These are phyloP conservation scores for Ephemerocybe angulata DNA, from an alignment of 768 basidiomycete genomes.

Conservation along the genomic window DNA sequence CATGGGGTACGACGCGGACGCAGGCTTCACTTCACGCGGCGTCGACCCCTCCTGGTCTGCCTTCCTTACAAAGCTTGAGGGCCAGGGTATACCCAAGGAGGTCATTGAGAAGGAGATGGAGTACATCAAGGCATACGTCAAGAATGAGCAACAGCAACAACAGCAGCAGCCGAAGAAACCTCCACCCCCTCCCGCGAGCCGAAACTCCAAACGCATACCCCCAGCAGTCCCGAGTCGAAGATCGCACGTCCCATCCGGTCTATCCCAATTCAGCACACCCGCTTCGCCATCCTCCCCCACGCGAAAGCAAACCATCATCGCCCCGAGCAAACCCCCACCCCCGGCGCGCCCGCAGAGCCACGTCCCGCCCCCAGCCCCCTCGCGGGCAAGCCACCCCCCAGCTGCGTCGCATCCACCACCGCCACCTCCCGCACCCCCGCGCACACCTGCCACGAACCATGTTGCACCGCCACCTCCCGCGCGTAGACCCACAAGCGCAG, in stretches of 20 bases:
- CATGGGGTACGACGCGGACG: constrained; percentile 88
- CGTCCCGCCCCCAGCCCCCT: constrained; percentile 26
- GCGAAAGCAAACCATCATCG: constrained; percentile 7
- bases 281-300: constrained; percentile 15
- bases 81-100: constrained; percentile 61
- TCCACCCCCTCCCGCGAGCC: constrained; percentile 44
- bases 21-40: constrained; percentile 80
- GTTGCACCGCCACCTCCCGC: constrained; percentile 39
- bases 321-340: constrained; percentile 34
- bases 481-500: constrained; percentile 30
- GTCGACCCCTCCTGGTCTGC: constrained; percentile 89
- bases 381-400: constrained; percentile 28
- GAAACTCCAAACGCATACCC: constrained; percentile 27
- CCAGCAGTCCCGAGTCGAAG: constrained; percentile 15
- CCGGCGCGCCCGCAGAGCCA: constrained; percentile 31
- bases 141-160: constrained; percentile 41
- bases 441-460: constrained; percentile 32
- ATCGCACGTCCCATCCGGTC: not conserved
- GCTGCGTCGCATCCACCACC: constrained; percentile 14
- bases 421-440: constrained; percentile 28
- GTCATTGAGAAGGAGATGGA: constrained; percentile 77
- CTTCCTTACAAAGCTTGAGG: constrained; percentile 62
- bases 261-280: not conserved
- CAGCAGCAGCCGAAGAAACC: constrained; percentile 43
- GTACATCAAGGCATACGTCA: constrained; percentile 83